Percentiles rank a stretch among this genome's conserved stretches.
phyloP scores from a whole-genome alignment of 345 rosid species.

The Eucalyptus urophylla region DNA sequence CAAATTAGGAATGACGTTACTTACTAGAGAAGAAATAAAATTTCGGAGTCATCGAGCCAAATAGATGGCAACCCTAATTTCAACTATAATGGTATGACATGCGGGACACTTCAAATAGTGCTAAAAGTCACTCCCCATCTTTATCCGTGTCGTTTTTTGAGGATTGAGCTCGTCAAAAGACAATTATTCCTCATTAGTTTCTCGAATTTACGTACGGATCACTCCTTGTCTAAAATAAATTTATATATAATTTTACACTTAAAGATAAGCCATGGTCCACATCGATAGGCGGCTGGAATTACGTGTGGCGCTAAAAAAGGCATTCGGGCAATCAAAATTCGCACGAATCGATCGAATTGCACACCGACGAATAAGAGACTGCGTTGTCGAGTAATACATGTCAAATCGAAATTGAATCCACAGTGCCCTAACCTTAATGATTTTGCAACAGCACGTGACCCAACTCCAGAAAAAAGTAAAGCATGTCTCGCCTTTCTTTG shows the following conservation, averaged over 20 bases:
- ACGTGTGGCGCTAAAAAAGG: not conserved
- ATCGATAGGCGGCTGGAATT: not conserved
- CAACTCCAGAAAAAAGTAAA: not conserved
- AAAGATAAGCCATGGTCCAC: too few relatives aligned
- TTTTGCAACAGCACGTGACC: not conserved
- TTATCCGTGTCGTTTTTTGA: not conserved
- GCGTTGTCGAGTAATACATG: not conserved
- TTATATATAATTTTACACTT: too few relatives aligned
- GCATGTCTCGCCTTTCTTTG: not conserved
- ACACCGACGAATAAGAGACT: not conserved
- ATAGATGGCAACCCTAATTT: not conserved
- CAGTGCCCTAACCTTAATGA: not conserved
- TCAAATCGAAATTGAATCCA: not conserved
- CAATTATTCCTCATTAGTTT: not conserved
- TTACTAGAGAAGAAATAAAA: not conserved
- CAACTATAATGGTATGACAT: not conserved
- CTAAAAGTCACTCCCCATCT: not conserved
- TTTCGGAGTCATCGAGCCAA: not conserved
- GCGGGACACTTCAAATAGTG: not conserved
- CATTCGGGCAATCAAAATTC: not conserved
- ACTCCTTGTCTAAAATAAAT: not conserved
- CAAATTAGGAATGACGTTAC: not conserved
- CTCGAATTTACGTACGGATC: not conserved
- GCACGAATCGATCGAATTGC: not conserved
- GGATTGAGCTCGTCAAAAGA: not conserved